A percentile compares a stretch with the other conserved stretches of the same genome.
These are phyloP conservation scores for Tolypocladium guangdongense DNA, from an alignment of 2,329 filamentous ascomycete genomes.

Conservation along the genomic window DNA sequence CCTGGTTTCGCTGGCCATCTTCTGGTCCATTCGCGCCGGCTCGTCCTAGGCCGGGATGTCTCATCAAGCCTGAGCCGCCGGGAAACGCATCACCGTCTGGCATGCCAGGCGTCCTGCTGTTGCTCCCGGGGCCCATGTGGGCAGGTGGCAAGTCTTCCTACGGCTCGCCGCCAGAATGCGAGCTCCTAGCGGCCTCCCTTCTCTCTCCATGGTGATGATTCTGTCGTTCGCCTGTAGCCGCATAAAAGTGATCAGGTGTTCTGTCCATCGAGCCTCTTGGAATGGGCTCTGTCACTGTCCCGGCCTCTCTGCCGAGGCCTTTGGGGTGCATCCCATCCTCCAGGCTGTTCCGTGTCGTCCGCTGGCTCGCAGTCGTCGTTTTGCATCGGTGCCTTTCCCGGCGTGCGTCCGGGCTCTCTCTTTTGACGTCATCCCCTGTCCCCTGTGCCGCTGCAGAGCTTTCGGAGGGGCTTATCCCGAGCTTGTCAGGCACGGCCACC, in stretches of 20 bases:
- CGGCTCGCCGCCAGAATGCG: background rate
- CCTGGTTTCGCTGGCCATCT: background rate
- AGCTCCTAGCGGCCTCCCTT: background rate
- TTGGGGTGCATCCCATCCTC: background rate
- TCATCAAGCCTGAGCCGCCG: background rate
- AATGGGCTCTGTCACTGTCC: constrained; percentile 4
- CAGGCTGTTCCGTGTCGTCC: background rate
- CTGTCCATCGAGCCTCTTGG: constrained; percentile 6
- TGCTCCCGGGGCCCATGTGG: background rate
- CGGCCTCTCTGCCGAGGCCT: background rate
- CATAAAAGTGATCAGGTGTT: constrained; percentile 3
- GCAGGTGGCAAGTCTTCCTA: background rate
- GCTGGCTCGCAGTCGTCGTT: background rate
- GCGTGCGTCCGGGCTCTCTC: background rate
- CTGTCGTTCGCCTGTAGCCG: background rate
- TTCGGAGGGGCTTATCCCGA: background rate
- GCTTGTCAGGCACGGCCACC: background rate
- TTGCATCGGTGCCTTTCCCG: too few relatives aligned
- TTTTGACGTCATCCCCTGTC: background rate
- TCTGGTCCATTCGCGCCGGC: background rate
- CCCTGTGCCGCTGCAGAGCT: background rate
- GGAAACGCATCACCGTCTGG: background rate
- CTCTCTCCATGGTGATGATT: background rate
- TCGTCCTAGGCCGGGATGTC: background rate
- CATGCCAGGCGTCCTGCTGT: background rate